These are phyloP conservation scores for Xylaria sp. DNA, from an alignment of 2,329 filamentous ascomycete species.

Conservation along the genomic window DNA sequence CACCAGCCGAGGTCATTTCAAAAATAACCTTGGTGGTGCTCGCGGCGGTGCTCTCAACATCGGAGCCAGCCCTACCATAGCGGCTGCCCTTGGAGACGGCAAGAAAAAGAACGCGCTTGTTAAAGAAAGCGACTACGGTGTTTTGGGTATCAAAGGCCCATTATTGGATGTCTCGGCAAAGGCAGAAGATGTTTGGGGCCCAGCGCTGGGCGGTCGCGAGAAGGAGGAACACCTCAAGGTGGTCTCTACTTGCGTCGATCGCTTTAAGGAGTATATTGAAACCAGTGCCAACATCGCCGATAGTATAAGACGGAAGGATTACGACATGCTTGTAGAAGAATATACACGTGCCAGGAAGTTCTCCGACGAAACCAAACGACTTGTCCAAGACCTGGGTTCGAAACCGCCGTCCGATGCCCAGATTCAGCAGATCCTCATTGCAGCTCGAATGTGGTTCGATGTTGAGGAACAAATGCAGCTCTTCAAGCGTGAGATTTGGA, in stretches of 20 bases:
- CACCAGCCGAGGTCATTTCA: constrained; percentile 61
- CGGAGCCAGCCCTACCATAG: constrained; percentile 36
- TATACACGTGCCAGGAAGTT: constrained; percentile 79
- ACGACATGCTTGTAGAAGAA: constrained; percentile 80
- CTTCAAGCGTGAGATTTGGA: constrained; percentile 90
- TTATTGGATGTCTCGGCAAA: constrained; percentile 87
- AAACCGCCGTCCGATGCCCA: constrained; percentile 67
- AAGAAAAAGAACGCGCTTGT: constrained; percentile 82
- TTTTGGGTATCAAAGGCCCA: constrained; percentile 80
- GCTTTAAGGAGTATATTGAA: constrained; percentile 76
- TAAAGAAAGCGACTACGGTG: constrained; percentile 89
- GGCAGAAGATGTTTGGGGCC: constrained; percentile 96
- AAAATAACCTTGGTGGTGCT: constrained; percentile 43
- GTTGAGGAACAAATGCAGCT: constrained; percentile 78
- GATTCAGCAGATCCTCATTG: constrained; percentile 79
- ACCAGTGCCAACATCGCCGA: constrained; percentile 72
- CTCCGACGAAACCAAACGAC: constrained; percentile 67
- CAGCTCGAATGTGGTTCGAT: constrained; percentile 91
- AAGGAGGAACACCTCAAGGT: constrained; percentile 82
- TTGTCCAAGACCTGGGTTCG: constrained; percentile 54
- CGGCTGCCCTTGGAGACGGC: constrained; percentile 45
- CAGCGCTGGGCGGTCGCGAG: constrained; percentile 82
- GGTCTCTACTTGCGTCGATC: constrained; percentile 69
- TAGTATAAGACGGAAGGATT: constrained; percentile 84
- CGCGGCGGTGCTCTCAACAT: constrained; percentile 18